phyloP scores from a whole-genome alignment of 441 rosid species.

The Syzygium malaccense region DNA sequence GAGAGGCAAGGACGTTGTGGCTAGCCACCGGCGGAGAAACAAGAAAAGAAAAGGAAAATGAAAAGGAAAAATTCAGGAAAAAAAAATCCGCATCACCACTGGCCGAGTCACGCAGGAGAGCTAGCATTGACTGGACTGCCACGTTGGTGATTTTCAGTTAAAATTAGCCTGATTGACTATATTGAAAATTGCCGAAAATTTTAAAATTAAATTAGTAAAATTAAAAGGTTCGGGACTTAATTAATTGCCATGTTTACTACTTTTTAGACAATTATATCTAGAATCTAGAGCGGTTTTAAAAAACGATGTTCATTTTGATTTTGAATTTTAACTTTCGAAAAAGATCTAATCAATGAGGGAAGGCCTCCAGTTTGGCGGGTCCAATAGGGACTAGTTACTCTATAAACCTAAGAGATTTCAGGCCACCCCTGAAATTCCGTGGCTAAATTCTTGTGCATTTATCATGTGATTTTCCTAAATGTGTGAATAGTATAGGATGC shows the following conservation, averaged over 20 bases:
- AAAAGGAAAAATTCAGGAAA: neutral
- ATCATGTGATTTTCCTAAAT: neutral
- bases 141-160: fast-evolving
- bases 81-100: fast-evolving
- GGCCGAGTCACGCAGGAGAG: fast-evolving
- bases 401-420: neutral
- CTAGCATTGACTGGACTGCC: fast-evolving
- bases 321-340: neutral
- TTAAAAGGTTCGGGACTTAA: neutral
- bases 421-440: neutral
- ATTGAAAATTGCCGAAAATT: fast-evolving
- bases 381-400: neutral
- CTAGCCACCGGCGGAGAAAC: neutral
- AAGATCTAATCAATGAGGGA: neutral
- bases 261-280: neutral
- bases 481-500: neutral
- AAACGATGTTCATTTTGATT: neutral
- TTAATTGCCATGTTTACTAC: neutral
- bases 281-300: neutral
- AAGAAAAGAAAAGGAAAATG: neutral
- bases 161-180: fast-evolving
- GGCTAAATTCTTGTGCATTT: neutral
- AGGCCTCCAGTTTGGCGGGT: neutral
- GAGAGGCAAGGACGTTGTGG: fast-evolving
- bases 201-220: neutral